phyloP scores from a whole-genome alignment of 192 early-diverging fungal species.

The Coemansia sp. region DNA sequence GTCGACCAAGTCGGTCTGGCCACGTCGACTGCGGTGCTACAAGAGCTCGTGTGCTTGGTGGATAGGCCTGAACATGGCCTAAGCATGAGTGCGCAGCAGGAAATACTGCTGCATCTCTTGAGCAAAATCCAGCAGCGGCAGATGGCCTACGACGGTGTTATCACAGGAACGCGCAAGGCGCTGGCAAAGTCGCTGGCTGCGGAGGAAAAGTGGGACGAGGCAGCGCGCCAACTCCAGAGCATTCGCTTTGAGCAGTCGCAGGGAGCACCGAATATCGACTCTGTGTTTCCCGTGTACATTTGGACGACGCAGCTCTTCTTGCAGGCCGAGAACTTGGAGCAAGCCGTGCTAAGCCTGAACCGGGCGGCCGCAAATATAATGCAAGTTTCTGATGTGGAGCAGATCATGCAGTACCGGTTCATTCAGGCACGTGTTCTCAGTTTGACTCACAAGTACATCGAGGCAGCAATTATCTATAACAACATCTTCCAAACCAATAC shows the following conservation, averaged over 20 bases:
- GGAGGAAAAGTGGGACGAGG: constrained; percentile 81
- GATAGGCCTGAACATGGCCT: constrained; percentile 52
- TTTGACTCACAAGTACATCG: constrained; percentile 83
- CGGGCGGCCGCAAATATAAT: constrained; percentile 75
- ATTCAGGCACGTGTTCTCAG: constrained; percentile 86
- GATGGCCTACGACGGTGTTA: constrained; percentile 80
- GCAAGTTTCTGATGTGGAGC: constrained; percentile 55
- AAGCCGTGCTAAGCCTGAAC: constrained; percentile 83
- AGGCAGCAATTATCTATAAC: constrained; percentile 83
- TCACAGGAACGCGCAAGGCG: constrained; percentile 64
- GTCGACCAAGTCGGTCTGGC: constrained; percentile 84
- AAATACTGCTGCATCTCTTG: constrained; percentile 69
- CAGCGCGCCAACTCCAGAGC: constrained; percentile 83
- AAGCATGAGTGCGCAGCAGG: constrained; percentile 50
- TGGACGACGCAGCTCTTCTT: constrained; percentile 84
- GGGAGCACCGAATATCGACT: constrained; percentile 63
- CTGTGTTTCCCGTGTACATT: constrained; percentile 82
- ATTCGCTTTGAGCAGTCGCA: constrained; percentile 93
- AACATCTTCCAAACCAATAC: constrained; percentile 75
- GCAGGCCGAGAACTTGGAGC: constrained; percentile 78
- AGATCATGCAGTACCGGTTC: constrained; percentile 72
- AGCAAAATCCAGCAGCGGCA: constrained; percentile 69
- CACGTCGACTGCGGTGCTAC: constrained; percentile 71
- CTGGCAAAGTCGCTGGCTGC: constrained; percentile 74
- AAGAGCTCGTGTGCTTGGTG: constrained; percentile 70